A percentile compares a stretch with the other conserved stretches of the same genome.
Evolutionary conservation across 2,329 filamentous ascomycete species (phyloP).

Genomic region (Fusarium caatingaense): DNA sequence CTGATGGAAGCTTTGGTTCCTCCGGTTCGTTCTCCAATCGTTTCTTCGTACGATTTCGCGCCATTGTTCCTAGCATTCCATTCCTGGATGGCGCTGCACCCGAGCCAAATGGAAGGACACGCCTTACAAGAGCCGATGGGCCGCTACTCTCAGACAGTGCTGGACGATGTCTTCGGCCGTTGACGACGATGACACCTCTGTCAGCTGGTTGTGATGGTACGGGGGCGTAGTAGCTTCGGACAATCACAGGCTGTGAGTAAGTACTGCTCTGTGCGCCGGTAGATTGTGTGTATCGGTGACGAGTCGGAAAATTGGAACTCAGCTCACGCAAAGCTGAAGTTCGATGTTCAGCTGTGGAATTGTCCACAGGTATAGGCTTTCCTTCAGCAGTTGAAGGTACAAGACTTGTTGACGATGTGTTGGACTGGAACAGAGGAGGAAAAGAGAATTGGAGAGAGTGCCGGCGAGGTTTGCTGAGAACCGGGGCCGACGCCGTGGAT

Average conservation of each 20-base stretch:
- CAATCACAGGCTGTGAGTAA: constrained; percentile 73
- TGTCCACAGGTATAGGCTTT: constrained; percentile 66
- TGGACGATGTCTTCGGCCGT: constrained; percentile 45
- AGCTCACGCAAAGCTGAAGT: constrained; percentile 71
- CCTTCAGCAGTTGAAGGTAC: constrained; percentile 67
- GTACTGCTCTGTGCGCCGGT: constrained; percentile 67
- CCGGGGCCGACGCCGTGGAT: constrained; percentile 39
- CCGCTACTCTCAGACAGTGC: constrained; percentile 46
- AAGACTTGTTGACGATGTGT: constrained; percentile 64
- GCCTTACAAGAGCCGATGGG: constrained; percentile 46
- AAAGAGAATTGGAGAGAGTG: constrained; percentile 61
- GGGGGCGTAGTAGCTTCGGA: constrained; percentile 70
- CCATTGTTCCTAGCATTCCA: constrained; percentile 58
- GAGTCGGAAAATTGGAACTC: constrained; percentile 67
- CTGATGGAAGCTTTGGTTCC: constrained; percentile 65
- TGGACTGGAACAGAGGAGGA: constrained; percentile 60
- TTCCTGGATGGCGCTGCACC: constrained; percentile 50
- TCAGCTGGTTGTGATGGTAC: constrained; percentile 50
- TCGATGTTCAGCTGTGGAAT: constrained; percentile 65
- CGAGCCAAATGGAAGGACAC: constrained; percentile 50
- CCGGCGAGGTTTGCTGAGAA: constrained; percentile 45
- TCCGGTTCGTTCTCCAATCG: constrained; percentile 44
- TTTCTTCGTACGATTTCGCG: constrained; percentile 57
- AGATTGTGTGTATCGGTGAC: constrained; percentile 67
- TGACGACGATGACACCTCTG: constrained; percentile 47